Base-by-base conservation (phyloP, 306 rosid species). In the Ammopiptanthus mongolicus region DNA sequence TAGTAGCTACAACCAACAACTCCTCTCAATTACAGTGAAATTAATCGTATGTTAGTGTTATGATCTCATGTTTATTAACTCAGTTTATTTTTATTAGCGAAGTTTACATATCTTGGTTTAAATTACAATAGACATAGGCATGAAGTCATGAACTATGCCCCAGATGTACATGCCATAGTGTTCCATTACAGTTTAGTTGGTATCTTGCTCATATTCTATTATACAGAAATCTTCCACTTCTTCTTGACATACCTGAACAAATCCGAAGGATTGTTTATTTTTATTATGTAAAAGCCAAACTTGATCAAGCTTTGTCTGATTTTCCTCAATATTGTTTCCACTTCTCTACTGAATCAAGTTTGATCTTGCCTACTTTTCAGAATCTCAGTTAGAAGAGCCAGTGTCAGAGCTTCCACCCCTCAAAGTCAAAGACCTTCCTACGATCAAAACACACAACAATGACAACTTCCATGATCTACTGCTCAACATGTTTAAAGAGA, bases 321-420 rank as follows among this genome's bases (percentile, higher is more conserved):
- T n/a, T n/a, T n/a, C n/a, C n/a, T 4, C 36, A 31, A 31, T 31
- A 31, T 5, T 4, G 36, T 31, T 31, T 31, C 36, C 36, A 5
- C 36, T 4, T 31, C 36, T 31, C 36, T 31, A 31, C 4, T 31
- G 36, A 31, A 31, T 31, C 1, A 31, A 31, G 36, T 4, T 44
- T 44, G 50, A 44, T 44, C 50, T n/a, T 11, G 15, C 50, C 50
- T 44, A 2, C 15, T 31, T 31, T 31, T 31, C 79, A 89, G 87
- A 84, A 15, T 80, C 77, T 69, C 41, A 47, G 61, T 51, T 68
- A 69, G 82, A 84, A 41, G 88, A 89, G 44, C 68, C 72, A 1
- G 89, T 91, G 70, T 80, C 61, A 17, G 84, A 85, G 29, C 78
- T 89, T 25, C 80, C 87, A 56, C 86, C 92, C 0, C 84, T 91